A percentile compares a stretch with the other conserved stretches of the same genome.
phyloP scores from a whole-genome alignment of 495 filamentous ascomycete genomes.

The Tuber calosporum region DNA sequence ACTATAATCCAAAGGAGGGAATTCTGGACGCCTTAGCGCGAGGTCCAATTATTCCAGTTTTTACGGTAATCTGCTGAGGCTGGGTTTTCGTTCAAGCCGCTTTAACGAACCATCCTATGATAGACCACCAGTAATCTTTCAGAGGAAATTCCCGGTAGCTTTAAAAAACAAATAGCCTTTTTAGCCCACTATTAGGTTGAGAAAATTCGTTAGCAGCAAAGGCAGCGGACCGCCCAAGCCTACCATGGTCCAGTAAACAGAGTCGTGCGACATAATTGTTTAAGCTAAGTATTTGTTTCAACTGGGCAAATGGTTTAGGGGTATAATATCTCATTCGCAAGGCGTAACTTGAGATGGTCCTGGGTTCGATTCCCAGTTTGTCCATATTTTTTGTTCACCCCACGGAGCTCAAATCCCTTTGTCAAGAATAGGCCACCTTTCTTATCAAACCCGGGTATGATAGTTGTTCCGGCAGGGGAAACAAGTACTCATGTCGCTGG shows the following conservation, averaged over 20 bases:
- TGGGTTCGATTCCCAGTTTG: conserved; percentile 23
- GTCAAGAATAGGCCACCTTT: not conserved
- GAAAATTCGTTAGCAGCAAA: no score
- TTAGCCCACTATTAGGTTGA: not conserved
- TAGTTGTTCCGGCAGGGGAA: not conserved
- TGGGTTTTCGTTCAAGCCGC: not conserved
- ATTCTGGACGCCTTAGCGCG: no score
- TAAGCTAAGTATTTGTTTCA: not conserved
- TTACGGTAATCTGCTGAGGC: no score
- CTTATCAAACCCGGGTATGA: no score
- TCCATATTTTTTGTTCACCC: conserved; percentile 11
- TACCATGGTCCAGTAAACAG: no score
- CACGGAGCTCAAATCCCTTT: not conserved
- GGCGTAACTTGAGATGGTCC: conserved; percentile 14
- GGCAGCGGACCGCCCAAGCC: no score
- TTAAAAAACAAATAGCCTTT: not conserved
- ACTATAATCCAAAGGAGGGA: no score
- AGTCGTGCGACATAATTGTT: not conserved
- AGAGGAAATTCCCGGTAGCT: not conserved
- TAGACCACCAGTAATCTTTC: not conserved
- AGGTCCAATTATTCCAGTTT: no score
- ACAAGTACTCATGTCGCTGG: not conserved
- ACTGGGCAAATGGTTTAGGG: conserved; percentile 21
- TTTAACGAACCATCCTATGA: not conserved
- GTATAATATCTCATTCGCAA: conserved; percentile 24